Conservation (phyloP, 2,329 filamentous ascomycete genomes). For the Phialocephala subalpina region DNA sequence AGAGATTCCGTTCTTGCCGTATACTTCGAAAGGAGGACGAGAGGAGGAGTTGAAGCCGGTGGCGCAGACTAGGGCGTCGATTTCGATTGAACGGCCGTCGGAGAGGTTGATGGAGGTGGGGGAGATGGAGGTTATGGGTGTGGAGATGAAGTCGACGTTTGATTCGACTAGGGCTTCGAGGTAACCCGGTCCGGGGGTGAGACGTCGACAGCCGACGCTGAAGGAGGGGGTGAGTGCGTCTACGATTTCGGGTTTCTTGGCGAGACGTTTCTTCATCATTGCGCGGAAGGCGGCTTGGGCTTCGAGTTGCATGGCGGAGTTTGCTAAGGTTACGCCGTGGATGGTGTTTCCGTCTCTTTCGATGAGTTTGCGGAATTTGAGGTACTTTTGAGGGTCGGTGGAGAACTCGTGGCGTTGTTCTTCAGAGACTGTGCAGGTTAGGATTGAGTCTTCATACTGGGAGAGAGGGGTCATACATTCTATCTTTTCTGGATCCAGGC, state of each 20-base stretch:
- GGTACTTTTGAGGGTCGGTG: conserved; percentile 48
- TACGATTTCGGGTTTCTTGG: conserved; percentile 48
- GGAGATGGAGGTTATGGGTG: conserved; percentile 54
- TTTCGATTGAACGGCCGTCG: conserved; percentile 36
- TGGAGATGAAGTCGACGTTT: conserved; percentile 49
- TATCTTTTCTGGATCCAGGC: conserved; percentile 48
- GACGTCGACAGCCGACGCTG: conserved; percentile 52
- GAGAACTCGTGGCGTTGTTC: conserved; percentile 50
- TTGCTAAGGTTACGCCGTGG: conserved; percentile 51
- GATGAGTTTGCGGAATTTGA: conserved; percentile 53
- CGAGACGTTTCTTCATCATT: conserved; percentile 51
- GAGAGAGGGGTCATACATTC: conserved; percentile 46
- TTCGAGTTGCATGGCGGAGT: conserved; percentile 47
- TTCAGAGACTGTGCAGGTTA: conserved; percentile 47
- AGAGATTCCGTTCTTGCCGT: conserved; percentile 34
- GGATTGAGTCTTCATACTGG: neutral
- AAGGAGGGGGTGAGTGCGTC: conserved; percentile 48
- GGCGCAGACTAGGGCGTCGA: conserved; percentile 51
- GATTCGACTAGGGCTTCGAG: conserved; percentile 48
- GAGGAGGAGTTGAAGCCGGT: conserved; percentile 46
- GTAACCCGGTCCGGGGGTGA: conserved; percentile 52
- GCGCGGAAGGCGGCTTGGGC: conserved; percentile 44
- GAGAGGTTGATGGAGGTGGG: conserved; percentile 44
- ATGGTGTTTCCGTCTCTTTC: conserved; percentile 52
- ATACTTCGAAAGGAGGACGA: conserved; percentile 38